A percentile compares a stretch with the other conserved stretches of the same genome.
These are phyloP conservation scores for Hypoxylon perforatum DNA, from an alignment of 495 filamentous ascomycete species.

Conservation along the genomic window DNA sequence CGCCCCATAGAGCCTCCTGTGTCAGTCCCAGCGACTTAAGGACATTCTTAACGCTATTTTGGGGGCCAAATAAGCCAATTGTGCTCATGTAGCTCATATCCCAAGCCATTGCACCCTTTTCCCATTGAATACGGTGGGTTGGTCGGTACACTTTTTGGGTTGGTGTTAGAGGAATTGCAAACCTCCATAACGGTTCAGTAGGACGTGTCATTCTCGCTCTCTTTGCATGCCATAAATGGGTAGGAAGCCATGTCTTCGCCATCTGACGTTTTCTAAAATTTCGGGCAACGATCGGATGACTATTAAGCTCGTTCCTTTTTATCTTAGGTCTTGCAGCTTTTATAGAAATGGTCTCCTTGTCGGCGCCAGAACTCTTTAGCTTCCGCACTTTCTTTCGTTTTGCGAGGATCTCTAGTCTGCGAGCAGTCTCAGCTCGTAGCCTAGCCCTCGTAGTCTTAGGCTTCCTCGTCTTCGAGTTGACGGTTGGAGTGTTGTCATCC, in stretches of 20 bases:
- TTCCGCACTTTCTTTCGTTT: constrained; percentile 66
- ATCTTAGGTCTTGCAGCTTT: constrained; percentile 69
- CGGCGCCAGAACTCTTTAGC: constrained; percentile 49
- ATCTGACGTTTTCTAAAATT: constrained; percentile 88
- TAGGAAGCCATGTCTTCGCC: constrained; percentile 93
- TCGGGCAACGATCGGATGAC: constrained; percentile 70
- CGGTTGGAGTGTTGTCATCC: constrained; percentile 91
- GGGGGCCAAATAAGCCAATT: constrained; percentile 77
- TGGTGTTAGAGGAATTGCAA: constrained; percentile 83
- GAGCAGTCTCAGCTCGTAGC: constrained; percentile 84
- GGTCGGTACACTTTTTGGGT: constrained; percentile 89
- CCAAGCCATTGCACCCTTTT: constrained; percentile 76
- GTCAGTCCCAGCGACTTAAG: constrained; percentile 71
- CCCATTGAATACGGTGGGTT: constrained; percentile 80
- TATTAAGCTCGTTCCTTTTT: constrained; percentile 74
- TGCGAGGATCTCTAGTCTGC: constrained; percentile 74
- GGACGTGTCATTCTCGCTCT: constrained; percentile 86
- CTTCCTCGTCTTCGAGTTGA: constrained; percentile 76
- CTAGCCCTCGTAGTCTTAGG: constrained; percentile 73
- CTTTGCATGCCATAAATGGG: constrained; percentile 94
- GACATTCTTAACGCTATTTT: constrained; percentile 69
- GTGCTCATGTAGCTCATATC: constrained; percentile 97
- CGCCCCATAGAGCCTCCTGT: constrained; percentile 67
- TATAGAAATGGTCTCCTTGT: constrained; percentile 53
- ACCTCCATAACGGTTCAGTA: constrained; percentile 85